These are phyloP conservation scores for Teratosphaeria pseudoeucalypti DNA, from an alignment of 2,329 filamentous ascomycete genomes.

Conservation along the genomic window DNA sequence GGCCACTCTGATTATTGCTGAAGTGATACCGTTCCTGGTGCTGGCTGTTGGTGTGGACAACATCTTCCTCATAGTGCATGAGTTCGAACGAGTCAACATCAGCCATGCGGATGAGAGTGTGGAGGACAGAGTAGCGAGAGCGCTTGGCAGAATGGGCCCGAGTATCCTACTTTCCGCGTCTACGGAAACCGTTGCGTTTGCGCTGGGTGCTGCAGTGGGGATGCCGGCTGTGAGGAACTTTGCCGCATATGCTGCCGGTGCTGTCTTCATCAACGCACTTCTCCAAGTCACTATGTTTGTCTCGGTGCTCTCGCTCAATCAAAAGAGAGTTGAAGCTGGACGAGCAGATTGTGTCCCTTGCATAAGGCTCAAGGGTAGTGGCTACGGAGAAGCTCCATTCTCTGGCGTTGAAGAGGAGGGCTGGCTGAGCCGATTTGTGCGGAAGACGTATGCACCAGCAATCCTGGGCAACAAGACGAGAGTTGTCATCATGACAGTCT, in stretches of 20 bases:
- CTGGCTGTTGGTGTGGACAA: conserved; percentile 96
- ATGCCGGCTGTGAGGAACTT: conserved; percentile 99
- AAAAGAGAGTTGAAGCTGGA: conserved; percentile 76
- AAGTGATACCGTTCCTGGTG: conserved; percentile 96
- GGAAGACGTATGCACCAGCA: conserved; percentile 74
- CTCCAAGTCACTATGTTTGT: conserved; percentile 96
- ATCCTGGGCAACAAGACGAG: conserved; percentile 75
- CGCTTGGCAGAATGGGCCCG: conserved; percentile 91
- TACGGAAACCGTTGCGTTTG: conserved; percentile 89
- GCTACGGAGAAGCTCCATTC: conserved; percentile 52
- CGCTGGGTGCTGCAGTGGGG: conserved; percentile 82
- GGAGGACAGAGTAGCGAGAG: conserved; percentile 72
- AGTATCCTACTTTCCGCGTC: conserved; percentile 92
- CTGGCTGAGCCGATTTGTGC: conserved; percentile 73
- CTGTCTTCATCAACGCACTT: conserved; percentile 94
- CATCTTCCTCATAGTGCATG: conserved; percentile 96
- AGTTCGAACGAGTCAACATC: conserved; percentile 89
- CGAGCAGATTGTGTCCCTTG: conserved; percentile 90
- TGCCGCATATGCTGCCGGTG: conserved; percentile 88
- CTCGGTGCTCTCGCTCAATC: conserved; percentile 82
- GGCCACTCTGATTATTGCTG: conserved; percentile 93
- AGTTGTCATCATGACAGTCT: conserved; percentile 62
- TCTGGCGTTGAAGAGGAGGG: conserved; percentile 72
- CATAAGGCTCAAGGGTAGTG: conserved; percentile 64
- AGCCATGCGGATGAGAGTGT: conserved; percentile 84